A percentile compares a stretch with the other conserved stretches of the same genome.
Conservation (phyloP, 768 basidiomycete genomes). For the Mycena venus region DNA sequence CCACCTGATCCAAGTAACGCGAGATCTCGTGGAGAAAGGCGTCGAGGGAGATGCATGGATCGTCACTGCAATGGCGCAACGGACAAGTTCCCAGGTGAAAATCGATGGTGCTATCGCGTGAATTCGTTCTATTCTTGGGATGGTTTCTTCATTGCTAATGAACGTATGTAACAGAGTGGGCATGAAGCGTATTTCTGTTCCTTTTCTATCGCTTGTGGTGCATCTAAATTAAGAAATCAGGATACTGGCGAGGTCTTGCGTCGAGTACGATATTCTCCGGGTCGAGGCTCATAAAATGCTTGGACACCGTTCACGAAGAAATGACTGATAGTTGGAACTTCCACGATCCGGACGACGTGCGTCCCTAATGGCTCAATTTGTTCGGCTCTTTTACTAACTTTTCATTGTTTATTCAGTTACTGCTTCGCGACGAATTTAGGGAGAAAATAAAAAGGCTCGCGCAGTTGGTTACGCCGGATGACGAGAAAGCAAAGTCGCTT, state of each 20-base stretch:
- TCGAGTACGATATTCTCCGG: background rate
- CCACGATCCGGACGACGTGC: background rate
- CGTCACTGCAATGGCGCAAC: conserved; percentile 14
- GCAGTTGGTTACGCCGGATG: background rate
- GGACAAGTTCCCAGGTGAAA: background rate
- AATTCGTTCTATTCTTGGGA: background rate
- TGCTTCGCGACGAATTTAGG: background rate
- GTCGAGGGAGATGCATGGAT: background rate
- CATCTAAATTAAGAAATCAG: background rate
- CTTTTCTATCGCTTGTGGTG: background rate
- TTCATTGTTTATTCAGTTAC: background rate
- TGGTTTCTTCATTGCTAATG: background rate
- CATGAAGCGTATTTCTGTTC: background rate
- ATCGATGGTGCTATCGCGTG: background rate
- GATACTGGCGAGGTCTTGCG: background rate
- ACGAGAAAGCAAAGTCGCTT: background rate
- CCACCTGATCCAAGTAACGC: background rate
- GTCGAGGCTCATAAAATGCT: background rate
- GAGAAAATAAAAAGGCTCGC: background rate
- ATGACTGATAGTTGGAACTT: background rate
- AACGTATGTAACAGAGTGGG: background rate
- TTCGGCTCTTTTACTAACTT: background rate
- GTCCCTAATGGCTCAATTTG: background rate
- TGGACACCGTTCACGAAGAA: background rate
- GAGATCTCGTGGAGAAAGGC: background rate